These are phyloP conservation scores for Panaeolus cyanescens DNA, from an alignment of 768 basidiomycete species.

Conservation along the genomic window DNA sequence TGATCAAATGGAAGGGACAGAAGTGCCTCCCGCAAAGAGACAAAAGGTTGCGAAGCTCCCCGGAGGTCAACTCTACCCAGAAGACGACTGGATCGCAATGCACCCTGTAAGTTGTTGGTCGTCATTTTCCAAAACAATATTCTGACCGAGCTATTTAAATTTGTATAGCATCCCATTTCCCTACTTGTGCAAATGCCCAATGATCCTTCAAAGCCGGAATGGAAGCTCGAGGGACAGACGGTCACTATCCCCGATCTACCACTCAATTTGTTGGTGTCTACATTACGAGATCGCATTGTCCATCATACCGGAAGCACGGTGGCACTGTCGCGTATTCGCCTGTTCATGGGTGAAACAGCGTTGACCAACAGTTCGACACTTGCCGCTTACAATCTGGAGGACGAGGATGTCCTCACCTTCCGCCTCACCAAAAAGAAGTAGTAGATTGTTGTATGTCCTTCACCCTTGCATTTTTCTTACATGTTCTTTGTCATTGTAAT, in stretches of 20 bases:
- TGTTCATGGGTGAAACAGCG: conserved; percentile 83
- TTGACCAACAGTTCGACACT: conserved; percentile 85
- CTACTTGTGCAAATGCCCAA: conserved; percentile 83
- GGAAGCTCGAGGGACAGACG: conserved; percentile 84
- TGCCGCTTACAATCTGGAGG: conserved; percentile 87
- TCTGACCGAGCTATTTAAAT: conserved; percentile 4
- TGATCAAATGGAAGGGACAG: conserved; percentile 78
- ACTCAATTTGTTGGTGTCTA: conserved; percentile 82
- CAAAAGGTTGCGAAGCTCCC: conserved; percentile 86
- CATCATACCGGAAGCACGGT: conserved; percentile 78
- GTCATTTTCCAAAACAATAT: conserved; percentile 1
- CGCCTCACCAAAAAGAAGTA: conserved; percentile 77
- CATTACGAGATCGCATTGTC: conserved; percentile 86
- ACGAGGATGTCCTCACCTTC: conserved; percentile 82
- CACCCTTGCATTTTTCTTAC: background rate
- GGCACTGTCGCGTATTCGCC: conserved; percentile 75
- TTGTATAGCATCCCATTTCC: conserved; percentile 75
- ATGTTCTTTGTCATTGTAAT: background rate
- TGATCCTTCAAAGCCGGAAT: conserved; percentile 85
- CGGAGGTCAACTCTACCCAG: conserved; percentile 82
- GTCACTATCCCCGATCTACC: conserved; percentile 83
- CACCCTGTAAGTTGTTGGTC: conserved; percentile 64
- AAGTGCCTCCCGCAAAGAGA: conserved; percentile 82
- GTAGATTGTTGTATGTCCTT: conserved; percentile 26
- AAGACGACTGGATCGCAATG: conserved; percentile 87